These are phyloP conservation scores for Fraxinus baroniana DNA, from an alignment of 305 asterid genomes.

Conservation along the genomic window DNA sequence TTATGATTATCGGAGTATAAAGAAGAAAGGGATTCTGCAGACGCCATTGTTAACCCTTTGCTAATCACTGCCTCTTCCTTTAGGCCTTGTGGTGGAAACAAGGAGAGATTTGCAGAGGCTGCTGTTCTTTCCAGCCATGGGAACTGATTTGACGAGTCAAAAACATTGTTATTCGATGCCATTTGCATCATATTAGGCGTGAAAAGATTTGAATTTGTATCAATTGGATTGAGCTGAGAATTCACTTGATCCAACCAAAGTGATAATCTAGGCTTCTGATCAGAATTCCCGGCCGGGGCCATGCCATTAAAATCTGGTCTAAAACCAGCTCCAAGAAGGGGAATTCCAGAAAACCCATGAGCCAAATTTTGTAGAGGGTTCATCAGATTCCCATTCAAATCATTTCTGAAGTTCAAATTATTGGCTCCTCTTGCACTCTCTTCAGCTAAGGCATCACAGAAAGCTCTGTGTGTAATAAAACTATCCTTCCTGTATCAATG, in stretches of 20 bases:
- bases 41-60: conserved; percentile 10
- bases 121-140: conserved; percentile 17
- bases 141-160: neutral
- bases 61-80: conserved; percentile 38
- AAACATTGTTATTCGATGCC: conserved; percentile 18
- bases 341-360: conserved; percentile 13
- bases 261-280: conserved; percentile 43
- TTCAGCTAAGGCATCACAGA: conserved; percentile 55
- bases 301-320: conserved; percentile 22
- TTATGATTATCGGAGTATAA: conserved; percentile 27
- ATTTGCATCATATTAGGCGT: conserved; percentile 56
- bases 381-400: conserved; percentile 17
- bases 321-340: conserved; percentile 16
- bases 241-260: conserved; percentile 41
- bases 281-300: conserved; percentile 22
- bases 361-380: conserved; percentile 22
- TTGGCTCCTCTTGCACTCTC: conserved; percentile 37
- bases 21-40: conserved; percentile 33
- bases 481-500: conserved; percentile 42
- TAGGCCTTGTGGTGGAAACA: conserved; percentile 25
- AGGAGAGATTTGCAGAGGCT: conserved; percentile 18
- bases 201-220: conserved; percentile 41
- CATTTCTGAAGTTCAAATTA: conserved; percentile 34
- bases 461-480: conserved; percentile 54
- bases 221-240: conserved; percentile 18